These are phyloP conservation scores for Nemania diffusa DNA, from an alignment of 2,329 filamentous ascomycete species.

Conservation along the genomic window DNA sequence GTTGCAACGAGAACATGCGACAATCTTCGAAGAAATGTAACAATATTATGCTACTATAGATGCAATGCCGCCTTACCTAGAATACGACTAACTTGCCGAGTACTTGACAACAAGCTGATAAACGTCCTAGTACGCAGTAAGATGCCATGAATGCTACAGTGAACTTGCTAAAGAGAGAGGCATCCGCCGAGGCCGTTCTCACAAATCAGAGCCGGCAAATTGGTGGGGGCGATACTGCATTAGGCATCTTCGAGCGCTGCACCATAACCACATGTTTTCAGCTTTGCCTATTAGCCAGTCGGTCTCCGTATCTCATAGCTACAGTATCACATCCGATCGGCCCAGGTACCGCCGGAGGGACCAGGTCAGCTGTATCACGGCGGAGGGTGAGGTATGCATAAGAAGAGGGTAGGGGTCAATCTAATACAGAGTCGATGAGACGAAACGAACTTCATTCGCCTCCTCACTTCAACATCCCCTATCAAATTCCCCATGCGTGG, in stretches of 20 bases:
- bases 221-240: not conserved
- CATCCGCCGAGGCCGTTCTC: not conserved
- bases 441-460: not conserved
- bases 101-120: not conserved
- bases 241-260: not conserved
- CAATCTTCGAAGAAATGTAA: not conserved
- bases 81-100: not conserved
- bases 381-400: not conserved
- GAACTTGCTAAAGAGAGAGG: not conserved
- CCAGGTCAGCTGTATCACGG: not conserved
- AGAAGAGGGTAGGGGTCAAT: slow-evolving; percentile 4
- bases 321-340: slow-evolving; percentile 2
- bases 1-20: not conserved
- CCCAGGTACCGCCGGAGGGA: not conserved
- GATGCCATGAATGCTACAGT: not conserved
- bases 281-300: slow-evolving; percentile 5
- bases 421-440: not conserved
- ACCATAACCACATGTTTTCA: slow-evolving; percentile 6
- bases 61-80: not conserved
- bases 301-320: slow-evolving; percentile 9
- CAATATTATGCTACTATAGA: not conserved
- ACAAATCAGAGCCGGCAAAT: not conserved
- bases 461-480: not conserved
- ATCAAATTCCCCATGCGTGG: not conserved
- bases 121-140: not conserved